Evolutionary conservation across 306 rosid genomes (phyloP), one percentile per base, ranked within the genome.

Genomic region (Morella rubra): DNA sequence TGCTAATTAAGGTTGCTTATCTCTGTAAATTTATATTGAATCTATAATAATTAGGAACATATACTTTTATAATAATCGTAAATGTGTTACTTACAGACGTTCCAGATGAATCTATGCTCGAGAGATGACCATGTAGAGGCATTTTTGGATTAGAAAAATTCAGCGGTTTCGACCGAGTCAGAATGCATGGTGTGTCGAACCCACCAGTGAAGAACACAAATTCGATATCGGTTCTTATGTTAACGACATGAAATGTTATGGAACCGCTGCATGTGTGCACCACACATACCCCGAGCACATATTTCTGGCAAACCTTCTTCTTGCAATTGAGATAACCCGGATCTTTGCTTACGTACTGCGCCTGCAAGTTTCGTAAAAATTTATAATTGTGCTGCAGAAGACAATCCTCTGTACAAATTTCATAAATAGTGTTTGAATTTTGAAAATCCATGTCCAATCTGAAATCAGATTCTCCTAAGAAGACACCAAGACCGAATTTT

Each of bases 211-310:
- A 91, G 72, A 91, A 81, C 77, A 86, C 95, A 13, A 91, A 94
- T 44, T 87, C 91, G 11, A 94, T 89, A 85, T 91, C 91, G 5
- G 90, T 94, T 84, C 98, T 78, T 54, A 94, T 87, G 87, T 94
- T 94, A 74, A 94, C 54, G 5, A 91, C 93, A 76, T 91, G 98
- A 76, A 94, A 94, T 58, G 84, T 44, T 58, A 94, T 32, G 32
- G 95, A 77, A 54, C 93, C 97, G 75, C 81, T 84, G 81, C 96
- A 91, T 4, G 93, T 88, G 65, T 72, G 54, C 14, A 49, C 69
- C 41, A 1, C 18, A 58, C 96, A 93, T 37, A 42, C 74, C 12
- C 91, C 87, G 19, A 77, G 71, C 7, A n/a, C 14, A 0, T 44
- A 4, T 42, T 73, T 49, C 71, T 81, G 77, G 87, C 98, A 91